Base-by-base conservation (phyloP, 768 basidiomycete species). In the Favolaschia claudopus region DNA sequence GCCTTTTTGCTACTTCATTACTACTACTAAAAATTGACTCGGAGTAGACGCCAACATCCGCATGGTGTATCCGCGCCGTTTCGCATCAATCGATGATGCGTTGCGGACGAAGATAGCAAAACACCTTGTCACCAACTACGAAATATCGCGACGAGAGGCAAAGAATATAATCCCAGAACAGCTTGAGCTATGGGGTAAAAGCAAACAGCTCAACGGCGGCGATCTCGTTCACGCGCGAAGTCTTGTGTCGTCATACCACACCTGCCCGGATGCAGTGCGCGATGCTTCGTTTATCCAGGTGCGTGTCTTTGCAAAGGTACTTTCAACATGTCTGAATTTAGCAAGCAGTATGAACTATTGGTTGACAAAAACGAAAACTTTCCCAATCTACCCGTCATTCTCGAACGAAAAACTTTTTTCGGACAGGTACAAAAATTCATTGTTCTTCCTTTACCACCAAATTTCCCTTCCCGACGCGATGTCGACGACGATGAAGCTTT, bases 201-300 rank as follows among this genome's bases (percentile, higher is more conserved):
- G 43, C 4, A 43, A 54, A 24, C 40, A 14, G n/a, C 17, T 38
- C 39, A 19, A 20, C 5, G 53, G 53, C 14, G 53, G 53, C 13
- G 53, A 55, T 24, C 52, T 54, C 15, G 45, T 54, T 10, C 52
- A 54, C 17, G 52, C 52, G 7, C n/a, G 44, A 36, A 36, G 38
- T 20, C 24, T 55, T 25, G 53, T 46, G 6, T 55, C 53, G 1
- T 2, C 43, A 2, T 45, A 46, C 15, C 53, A 45, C 24, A 55
- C 22, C 10, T 37, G 43, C 5, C 53, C 27, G 19, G 53, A 55
- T 20, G 34, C 43, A 9, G 33, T 45, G 8, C 53, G 53, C 27
- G 53, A 55, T 31, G 53, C 53, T 6, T 45, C 53, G 15, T 55
- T 55, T n/a, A 46, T 55, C n/a, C n/a, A n/a, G n/a, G n/a, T n/a